phyloP scores from a whole-genome alignment of 2,329 filamentous ascomycete species.

The Cladorrhinum sp. region DNA sequence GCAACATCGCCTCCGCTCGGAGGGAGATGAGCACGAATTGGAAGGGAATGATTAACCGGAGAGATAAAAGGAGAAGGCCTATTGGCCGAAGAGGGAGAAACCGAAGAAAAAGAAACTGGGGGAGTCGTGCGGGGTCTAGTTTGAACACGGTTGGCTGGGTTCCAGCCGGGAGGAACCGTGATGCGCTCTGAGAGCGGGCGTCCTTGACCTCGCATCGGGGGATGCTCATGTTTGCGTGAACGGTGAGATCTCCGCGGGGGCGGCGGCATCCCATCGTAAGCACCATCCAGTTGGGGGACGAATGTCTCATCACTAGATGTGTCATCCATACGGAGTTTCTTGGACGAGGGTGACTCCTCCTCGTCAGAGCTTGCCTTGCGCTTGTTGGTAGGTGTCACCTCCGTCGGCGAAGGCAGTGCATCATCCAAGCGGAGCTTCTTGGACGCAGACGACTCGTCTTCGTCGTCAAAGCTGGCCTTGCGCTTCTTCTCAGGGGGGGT shows the following conservation, averaged over 20 bases:
- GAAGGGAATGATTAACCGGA: constrained; percentile 3
- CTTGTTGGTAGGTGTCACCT: neutral
- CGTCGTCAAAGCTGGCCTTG: neutral
- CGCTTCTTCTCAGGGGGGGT: too few species aligned
- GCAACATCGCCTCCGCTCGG: neutral
- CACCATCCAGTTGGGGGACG: constrained; percentile 14
- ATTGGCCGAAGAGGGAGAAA: neutral
- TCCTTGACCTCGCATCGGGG: neutral
- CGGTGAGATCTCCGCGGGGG: neutral
- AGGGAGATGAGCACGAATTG: neutral
- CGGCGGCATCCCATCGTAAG: constrained; percentile 6
- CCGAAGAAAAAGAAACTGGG: neutral
- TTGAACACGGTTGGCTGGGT: neutral
- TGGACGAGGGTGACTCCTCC: neutral
- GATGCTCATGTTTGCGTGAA: neutral
- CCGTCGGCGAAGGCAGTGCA: too few species aligned
- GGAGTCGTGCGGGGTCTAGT: neutral
- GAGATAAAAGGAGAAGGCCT: neutral
- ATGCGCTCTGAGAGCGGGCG: constrained; percentile 7
- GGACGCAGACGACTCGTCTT: too few species aligned
- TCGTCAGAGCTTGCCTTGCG: neutral
- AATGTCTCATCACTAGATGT: neutral
- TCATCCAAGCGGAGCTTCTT: too few species aligned
- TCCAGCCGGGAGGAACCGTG: neutral
- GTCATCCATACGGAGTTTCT: neutral